Evolutionary conservation across 2,329 filamentous ascomycete genomes (phyloP).

Genomic region (Diaporthe citriasiana): DNA sequence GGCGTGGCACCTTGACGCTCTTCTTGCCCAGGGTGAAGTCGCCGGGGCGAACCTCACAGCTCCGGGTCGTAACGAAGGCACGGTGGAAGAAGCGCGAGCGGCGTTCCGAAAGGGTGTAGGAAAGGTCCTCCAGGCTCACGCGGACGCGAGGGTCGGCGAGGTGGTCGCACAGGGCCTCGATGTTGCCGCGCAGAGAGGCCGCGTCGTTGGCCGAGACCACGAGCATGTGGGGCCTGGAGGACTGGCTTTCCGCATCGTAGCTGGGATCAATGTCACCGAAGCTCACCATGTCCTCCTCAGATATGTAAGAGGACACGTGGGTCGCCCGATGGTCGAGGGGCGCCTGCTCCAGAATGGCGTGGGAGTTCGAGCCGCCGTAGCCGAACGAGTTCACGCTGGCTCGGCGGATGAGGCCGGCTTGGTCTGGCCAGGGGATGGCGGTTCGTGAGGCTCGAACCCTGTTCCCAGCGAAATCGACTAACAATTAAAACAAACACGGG

Average conservation of each 20-base stretch:
- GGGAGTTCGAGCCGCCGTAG: neutral
- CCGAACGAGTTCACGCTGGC: neutral
- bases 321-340: too few species aligned
- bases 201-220: neutral
- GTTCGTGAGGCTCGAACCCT: neutral
- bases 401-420: neutral
- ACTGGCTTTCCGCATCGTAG: too few species aligned
- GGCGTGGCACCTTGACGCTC: neutral
- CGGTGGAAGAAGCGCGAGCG: conserved; percentile 38
- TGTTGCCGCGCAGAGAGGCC: neutral
- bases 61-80: conserved; percentile 22
- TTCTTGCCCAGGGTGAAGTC: conserved; percentile 37
- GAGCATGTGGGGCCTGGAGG: neutral
- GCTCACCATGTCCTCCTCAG: too few species aligned
- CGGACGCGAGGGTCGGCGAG: neutral
- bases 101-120: conserved; percentile 42
- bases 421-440: neutral
- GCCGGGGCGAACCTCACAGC: neutral
- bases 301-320: too few species aligned
- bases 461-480: neutral
- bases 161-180: neutral
- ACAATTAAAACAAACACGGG: too few species aligned
- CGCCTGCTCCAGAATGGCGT: neutral
- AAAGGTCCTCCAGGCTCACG: conserved; percentile 38
- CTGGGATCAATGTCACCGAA: too few species aligned